These are phyloP conservation scores for Agapanthus africanus DNA, from an alignment of 106 monocot genomes.

Conservation along the genomic window DNA sequence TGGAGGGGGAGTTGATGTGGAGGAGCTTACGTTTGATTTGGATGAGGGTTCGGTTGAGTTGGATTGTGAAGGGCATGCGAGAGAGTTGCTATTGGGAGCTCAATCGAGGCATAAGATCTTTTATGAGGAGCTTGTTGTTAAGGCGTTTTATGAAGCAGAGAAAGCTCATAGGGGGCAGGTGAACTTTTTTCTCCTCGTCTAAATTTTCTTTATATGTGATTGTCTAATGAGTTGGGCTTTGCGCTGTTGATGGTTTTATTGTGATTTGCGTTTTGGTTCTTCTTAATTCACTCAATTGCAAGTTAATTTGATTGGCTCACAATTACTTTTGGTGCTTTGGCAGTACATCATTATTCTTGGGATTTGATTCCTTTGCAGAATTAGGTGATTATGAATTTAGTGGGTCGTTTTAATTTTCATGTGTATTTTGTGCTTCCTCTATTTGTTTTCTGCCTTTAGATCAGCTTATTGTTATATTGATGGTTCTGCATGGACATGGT, in stretches of 20 bases:
- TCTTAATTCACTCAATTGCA: neutral
- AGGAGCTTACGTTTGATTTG: constrained; percentile 29
- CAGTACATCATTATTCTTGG: too few species aligned
- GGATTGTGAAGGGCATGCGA: constrained; percentile 45
- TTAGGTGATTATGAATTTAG: too few species aligned
- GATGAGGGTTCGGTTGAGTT: constrained; percentile 30
- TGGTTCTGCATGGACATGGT: too few species aligned
- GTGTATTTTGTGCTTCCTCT: neutral
- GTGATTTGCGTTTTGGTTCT: neutral
- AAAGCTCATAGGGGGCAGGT: constrained; percentile 95
- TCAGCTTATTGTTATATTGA: too few species aligned
- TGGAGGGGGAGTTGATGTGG: constrained; percentile 10
- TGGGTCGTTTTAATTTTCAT: too few species aligned
- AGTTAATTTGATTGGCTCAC: neutral
- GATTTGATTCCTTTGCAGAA: too few species aligned
- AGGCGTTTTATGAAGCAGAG: constrained; percentile 86
- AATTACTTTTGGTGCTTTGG: neutral
- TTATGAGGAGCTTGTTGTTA: constrained; percentile 63
- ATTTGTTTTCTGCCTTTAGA: neutral
- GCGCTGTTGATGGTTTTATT: neutral
- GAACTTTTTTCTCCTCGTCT: too few species aligned
- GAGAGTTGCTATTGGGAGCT: constrained; percentile 48
- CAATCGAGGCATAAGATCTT: constrained; percentile 81
- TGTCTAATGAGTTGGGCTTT: too few species aligned
- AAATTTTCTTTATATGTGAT: too few species aligned